phyloP scores from a whole-genome alignment of 176 grass and related monocot species.

The Puccinellia tenuiflora region DNA sequence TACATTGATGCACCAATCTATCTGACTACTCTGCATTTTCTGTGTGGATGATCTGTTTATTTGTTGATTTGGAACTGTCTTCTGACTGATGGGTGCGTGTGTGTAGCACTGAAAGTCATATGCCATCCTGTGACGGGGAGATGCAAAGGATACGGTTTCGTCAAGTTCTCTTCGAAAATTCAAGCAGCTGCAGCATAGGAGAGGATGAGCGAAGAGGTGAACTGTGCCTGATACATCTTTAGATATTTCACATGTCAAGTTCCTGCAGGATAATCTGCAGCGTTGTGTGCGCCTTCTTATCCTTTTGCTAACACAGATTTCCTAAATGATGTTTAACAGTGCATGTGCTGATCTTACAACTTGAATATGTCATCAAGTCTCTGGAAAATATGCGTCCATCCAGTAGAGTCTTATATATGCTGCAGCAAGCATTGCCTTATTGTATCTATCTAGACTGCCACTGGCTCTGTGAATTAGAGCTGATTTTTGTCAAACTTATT shows the following conservation, averaged over 20 bases:
- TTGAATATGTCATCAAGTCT: background rate
- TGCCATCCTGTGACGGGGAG: constrained; percentile 40
- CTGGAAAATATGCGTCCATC: background rate
- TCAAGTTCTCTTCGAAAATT: constrained; percentile 28
- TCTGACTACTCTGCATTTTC: too few species aligned
- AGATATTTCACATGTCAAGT: background rate
- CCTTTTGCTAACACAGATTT: background rate
- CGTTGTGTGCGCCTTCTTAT: background rate
- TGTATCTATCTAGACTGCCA: background rate
- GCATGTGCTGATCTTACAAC: background rate
- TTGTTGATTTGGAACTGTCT: background rate
- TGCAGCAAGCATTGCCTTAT: background rate
- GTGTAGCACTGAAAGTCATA: constrained; percentile 41
- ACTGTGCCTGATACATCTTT: too few species aligned
- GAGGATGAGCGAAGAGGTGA: constrained; percentile 46
- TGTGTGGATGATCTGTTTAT: too few species aligned
- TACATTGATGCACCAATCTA: background rate
- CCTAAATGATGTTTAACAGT: background rate
- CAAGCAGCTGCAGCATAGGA: constrained; percentile 31
- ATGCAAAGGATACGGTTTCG: constrained; percentile 53
- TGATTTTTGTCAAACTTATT: background rate
- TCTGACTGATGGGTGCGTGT: too few species aligned
- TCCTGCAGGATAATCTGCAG: background rate
- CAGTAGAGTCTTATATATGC: background rate
- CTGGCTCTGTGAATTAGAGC: background rate